Base-by-base conservation (phyloP, 1,139 yeast species). In the Pneumocystis oryctolagi region DNA sequence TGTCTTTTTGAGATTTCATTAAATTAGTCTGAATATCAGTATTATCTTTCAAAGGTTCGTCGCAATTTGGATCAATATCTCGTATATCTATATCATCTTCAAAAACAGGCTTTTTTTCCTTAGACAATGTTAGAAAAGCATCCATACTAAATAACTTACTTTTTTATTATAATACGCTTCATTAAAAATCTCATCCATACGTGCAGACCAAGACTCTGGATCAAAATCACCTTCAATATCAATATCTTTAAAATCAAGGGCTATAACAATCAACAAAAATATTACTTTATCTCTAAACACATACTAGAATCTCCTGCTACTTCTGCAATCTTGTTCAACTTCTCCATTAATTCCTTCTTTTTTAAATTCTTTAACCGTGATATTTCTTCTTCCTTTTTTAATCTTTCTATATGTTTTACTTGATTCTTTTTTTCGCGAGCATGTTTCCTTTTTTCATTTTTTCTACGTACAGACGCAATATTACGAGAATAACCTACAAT, bases 401-500 rank as follows among this genome's bases (percentile, higher is more conserved):
- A 74, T 65, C 81, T 80, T 66, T 80, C 84, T 67, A 79, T 76
- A 55, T 74, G 76, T 66, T 79, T 82, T 61, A 77, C 79, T 60
- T 82, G 85, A 64, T 77, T 80, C 72, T 84, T 82, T 71, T 78
- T 80, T 62, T 89, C 92, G 76, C 98, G 83, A 74, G 84, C 85
- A 73, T 85, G 82, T 76, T 89, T 89, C 70, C 98, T 82, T 28
- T 87, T 75, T 68, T 85, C 80, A 62, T 83, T 84, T 30, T 85
- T 82, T 72, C 98, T 81, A 76, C 98, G 84, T 70, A 89, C 79
- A 0, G 97, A 89, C 73, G 89, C 96, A 14, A 67, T 63, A 67
- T 81, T 87, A 80, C 99, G 89, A 3, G 98, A 97, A 76, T 92
- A 94, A n/a, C 96, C 85, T 39, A 89, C 85, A 73, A 94, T 88